These are phyloP conservation scores for Scheffersomyces quercinus DNA, from an alignment of 1,139 yeast genomes.

Conservation along the genomic window DNA sequence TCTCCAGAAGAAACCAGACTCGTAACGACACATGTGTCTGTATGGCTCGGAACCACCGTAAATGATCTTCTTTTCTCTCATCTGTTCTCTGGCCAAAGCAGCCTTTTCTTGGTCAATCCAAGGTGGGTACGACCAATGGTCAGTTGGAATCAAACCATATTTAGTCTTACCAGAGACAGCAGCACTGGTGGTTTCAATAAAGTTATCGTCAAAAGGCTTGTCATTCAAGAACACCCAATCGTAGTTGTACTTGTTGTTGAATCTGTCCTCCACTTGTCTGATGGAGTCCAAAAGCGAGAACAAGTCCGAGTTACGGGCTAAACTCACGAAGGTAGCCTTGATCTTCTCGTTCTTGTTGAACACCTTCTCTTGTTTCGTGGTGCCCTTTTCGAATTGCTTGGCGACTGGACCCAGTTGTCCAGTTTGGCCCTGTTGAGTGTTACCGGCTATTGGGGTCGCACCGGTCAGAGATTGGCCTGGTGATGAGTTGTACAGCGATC, in stretches of 20 bases:
- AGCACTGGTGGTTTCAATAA: constrained; percentile 33
- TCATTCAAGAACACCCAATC: constrained; percentile 53
- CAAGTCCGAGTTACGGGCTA: constrained; percentile 46
- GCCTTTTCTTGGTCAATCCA: constrained; percentile 63
- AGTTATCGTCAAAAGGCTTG: constrained; percentile 40
- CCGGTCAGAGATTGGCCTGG: constrained; percentile 5
- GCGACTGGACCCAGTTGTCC: neutral
- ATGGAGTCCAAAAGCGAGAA: constrained; percentile 37
- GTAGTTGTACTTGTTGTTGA: constrained; percentile 42
- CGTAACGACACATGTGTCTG: constrained; percentile 90
- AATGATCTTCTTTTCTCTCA: constrained; percentile 53
- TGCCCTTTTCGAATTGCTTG: neutral
- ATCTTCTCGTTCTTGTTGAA: constrained; percentile 21
- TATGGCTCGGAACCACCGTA: constrained; percentile 64
- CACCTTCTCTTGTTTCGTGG: constrained; percentile 34
- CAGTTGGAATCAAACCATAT: constrained; percentile 45
- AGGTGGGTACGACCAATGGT: constrained; percentile 55
- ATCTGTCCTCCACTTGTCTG: constrained; percentile 47
- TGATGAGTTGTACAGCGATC: constrained; percentile 45
- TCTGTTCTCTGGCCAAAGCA: constrained; percentile 48
- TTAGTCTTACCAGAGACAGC: constrained; percentile 43
- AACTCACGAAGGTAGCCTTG: constrained; percentile 48
- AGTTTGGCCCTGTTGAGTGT: constrained; percentile 1
- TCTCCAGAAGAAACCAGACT: constrained; percentile 86
- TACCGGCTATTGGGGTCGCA: constrained; percentile 1